Conservation (phyloP, 1,139 yeast species). For the Scheffersomyces titani region DNA sequence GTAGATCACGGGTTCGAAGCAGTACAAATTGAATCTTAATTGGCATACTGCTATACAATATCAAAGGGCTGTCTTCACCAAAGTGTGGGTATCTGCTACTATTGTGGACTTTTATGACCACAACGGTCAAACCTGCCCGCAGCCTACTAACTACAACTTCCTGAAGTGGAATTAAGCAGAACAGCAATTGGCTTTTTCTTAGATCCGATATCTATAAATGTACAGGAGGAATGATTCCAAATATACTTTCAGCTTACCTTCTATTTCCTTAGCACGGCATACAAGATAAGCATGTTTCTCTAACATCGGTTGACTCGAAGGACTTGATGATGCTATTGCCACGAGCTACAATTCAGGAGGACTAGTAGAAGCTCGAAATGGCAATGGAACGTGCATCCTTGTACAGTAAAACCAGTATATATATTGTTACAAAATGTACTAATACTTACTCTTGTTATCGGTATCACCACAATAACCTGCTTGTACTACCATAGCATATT, state of each 20-base stretch:
- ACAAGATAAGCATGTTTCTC: too few species aligned
- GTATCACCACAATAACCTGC: background rate
- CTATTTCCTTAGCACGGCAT: background rate
- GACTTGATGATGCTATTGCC: background rate
- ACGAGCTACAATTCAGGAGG: background rate
- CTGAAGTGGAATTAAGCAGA: background rate
- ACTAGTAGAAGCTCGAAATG: background rate
- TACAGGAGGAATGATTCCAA: background rate
- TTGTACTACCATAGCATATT: too few species aligned
- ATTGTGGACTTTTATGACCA: background rate
- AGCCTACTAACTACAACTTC: background rate
- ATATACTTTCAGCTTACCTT: background rate
- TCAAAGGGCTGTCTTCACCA: too few species aligned
- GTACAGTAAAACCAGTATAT: background rate
- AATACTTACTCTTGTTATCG: background rate
- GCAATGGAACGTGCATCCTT: background rate
- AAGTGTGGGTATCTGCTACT: background rate
- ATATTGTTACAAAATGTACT: background rate
- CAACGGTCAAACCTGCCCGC: background rate
- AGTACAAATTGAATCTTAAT: too few species aligned
- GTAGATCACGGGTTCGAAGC: too few species aligned
- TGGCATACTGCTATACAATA: too few species aligned
- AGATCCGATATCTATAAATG: background rate
- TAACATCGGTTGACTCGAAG: too few species aligned
- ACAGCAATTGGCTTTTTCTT: too few species aligned